These are phyloP conservation scores for Auricularia sp. DNA, from an alignment of 768 basidiomycete genomes.

Conservation along the genomic window DNA sequence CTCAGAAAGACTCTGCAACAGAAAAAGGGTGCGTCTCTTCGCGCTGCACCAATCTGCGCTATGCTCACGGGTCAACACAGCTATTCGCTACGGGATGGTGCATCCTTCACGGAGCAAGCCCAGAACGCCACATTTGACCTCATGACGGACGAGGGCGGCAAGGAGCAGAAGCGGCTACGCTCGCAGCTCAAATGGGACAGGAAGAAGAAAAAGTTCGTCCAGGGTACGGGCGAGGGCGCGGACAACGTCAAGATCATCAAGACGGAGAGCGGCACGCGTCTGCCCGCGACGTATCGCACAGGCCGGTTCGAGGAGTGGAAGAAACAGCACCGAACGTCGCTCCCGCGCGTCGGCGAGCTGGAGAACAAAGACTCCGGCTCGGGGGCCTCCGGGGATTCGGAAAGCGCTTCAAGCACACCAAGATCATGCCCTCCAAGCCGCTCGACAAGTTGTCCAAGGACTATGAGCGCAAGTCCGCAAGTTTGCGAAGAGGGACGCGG, in stretches of 20 bases:
- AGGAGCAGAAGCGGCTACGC: slow-evolving; percentile 43
- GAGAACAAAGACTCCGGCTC: slow-evolving; percentile 38
- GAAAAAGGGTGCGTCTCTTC: slow-evolving; percentile 72
- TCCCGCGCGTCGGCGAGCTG: slow-evolving; percentile 77
- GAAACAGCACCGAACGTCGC: slow-evolving; percentile 53
- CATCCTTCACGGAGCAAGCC: slow-evolving; percentile 80
- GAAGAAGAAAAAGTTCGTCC: slow-evolving; percentile 89
- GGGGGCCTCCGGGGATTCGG: slow-evolving; percentile 21
- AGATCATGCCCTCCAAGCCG: slow-evolving; percentile 53
- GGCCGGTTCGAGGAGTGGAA: slow-evolving; percentile 97
- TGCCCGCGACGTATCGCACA: slow-evolving; percentile 87
- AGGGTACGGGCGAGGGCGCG: slow-evolving; percentile 73
- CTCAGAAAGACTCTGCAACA: slow-evolving; percentile 73
- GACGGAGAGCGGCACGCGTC: slow-evolving; percentile 82
- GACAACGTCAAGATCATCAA: slow-evolving; percentile 91
- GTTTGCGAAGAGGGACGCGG: slow-evolving; percentile 38
- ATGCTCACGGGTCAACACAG: slow-evolving; percentile 27
- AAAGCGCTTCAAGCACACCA: slow-evolving; percentile 62
- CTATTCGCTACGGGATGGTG: slow-evolving; percentile 83
- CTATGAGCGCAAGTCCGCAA: slow-evolving; percentile 68
- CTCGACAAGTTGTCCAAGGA: slow-evolving; percentile 61
- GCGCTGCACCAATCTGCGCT: not conserved
- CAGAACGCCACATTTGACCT: slow-evolving; percentile 73
- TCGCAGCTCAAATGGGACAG: slow-evolving; percentile 83
- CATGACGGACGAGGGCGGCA: slow-evolving; percentile 60